phyloP scores from a whole-genome alignment of 2,329 filamentous ascomycete genomes.

The Aspergillus melleus region DNA sequence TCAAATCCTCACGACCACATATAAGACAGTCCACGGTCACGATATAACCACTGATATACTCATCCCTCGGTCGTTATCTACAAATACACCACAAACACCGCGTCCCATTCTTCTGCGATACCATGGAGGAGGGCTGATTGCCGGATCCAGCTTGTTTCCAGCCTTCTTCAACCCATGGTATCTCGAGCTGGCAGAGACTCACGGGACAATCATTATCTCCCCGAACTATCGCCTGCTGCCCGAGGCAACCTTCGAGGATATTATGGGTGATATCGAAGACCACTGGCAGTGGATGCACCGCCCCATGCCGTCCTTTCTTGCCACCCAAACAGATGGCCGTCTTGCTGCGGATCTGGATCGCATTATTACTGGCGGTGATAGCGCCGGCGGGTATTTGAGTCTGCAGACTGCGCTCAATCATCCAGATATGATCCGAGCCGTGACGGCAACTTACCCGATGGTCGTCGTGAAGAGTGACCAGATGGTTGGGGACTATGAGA shows the following conservation, averaged over 20 bases:
- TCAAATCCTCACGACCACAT: slow-evolving; percentile 7
- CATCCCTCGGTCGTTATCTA: too few relatives aligned
- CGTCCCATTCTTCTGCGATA: background rate
- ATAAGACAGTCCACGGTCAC: too few relatives aligned
- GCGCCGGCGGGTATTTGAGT: background rate
- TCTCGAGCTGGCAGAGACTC: background rate
- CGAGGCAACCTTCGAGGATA: background rate
- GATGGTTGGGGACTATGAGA: too few relatives aligned
- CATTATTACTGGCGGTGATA: background rate
- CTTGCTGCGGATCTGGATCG: background rate
- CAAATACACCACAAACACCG: too few relatives aligned
- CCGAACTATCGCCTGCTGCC: background rate
- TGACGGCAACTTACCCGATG: background rate
- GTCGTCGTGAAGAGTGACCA: background rate
- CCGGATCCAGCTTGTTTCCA: background rate
- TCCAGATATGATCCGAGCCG: background rate
- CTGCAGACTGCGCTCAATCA: background rate
- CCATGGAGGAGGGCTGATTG: background rate
- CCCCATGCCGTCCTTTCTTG: background rate
- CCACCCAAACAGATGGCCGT: background rate
- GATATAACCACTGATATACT: too few relatives aligned
- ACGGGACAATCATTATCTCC: background rate
- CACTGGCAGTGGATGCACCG: background rate
- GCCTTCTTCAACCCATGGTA: background rate
- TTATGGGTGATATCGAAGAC: background rate